Conservation (phyloP, 208 protist species). For the Trypanosoma melophagium region DNA sequence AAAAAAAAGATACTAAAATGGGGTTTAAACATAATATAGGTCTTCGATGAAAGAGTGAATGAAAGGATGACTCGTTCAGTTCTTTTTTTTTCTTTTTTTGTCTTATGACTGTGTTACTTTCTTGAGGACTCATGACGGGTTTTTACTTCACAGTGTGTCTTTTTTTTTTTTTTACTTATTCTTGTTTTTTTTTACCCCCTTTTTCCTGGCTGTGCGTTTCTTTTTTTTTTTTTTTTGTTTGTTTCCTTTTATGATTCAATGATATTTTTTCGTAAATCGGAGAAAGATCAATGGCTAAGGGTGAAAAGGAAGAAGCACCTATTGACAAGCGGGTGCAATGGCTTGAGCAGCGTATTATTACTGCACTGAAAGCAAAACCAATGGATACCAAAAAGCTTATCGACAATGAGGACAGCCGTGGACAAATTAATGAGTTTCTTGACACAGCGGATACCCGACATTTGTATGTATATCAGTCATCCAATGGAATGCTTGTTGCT, state of each 20-base stretch:
- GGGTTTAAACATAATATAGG: not conserved
- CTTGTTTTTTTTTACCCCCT: slow-evolving; percentile 6
- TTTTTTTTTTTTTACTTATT: slow-evolving; percentile 1
- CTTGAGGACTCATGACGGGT: not conserved
- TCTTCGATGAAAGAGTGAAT: slow-evolving; percentile 4
- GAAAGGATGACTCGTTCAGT: not conserved
- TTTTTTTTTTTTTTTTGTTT: not conserved
- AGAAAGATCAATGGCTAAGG: slow-evolving; percentile 60
- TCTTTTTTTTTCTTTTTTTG: slow-evolving; percentile 17
- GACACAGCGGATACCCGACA: slow-evolving; percentile 89
- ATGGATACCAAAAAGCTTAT: slow-evolving; percentile 90
- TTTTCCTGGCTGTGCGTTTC: slow-evolving; percentile 9
- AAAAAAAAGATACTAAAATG: slow-evolving; percentile 1
- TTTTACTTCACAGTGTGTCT: slow-evolving; percentile 7
- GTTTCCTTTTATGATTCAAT: slow-evolving; percentile 12
- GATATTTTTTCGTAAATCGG: slow-evolving; percentile 12
- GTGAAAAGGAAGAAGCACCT: slow-evolving; percentile 89
- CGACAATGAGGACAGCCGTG: slow-evolving; percentile 90
- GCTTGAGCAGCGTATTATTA: slow-evolving; percentile 89
- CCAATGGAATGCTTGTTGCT: slow-evolving; percentile 69
- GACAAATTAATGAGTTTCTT: slow-evolving; percentile 90
- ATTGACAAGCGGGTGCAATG: slow-evolving; percentile 91
- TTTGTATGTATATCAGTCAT: slow-evolving; percentile 89
- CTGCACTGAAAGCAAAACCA: slow-evolving; percentile 84
- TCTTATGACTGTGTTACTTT: slow-evolving; percentile 5